Percentiles rank a stretch among this genome's conserved stretches.
phyloP scores from a whole-genome alignment of 176 grass and related monocot species.

The Bothriochloa decipiens region DNA sequence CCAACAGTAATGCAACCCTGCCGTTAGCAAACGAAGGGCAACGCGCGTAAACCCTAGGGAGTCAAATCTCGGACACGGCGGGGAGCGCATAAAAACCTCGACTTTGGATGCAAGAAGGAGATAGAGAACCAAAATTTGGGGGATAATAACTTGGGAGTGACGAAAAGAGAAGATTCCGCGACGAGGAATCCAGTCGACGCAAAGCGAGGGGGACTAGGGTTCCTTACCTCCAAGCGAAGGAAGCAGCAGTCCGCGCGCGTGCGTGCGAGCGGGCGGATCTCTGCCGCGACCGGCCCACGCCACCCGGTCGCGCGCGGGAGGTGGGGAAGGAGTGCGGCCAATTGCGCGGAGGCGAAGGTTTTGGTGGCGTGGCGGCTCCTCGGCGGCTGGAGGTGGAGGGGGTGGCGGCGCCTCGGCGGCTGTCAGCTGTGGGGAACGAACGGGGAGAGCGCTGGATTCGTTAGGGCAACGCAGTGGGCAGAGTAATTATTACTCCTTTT shows the following conservation, averaged over 20 bases:
- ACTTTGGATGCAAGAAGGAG: neutral
- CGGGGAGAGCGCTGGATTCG: neutral
- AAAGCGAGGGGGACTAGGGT: slow-evolving; percentile 11
- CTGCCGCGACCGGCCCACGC: neutral
- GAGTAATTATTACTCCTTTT: too few species aligned
- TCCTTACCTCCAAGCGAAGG: slow-evolving; percentile 37
- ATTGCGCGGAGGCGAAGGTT: neutral
- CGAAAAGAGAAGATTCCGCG: neutral
- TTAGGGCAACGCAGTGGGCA: slow-evolving; percentile 12
- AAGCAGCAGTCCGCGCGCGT: neutral
- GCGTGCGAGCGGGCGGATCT: neutral
- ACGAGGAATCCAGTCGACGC: neutral
- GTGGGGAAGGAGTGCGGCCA: neutral
- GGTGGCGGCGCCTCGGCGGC: slow-evolving; percentile 6
- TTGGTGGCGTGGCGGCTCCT: neutral
- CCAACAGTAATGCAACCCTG: neutral
- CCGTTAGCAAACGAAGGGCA: neutral
- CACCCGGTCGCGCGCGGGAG: neutral
- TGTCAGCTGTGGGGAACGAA: neutral
- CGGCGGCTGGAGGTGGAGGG: neutral
- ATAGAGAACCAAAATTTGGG: neutral
- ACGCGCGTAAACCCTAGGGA: slow-evolving; percentile 25
- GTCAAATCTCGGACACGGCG: neutral
- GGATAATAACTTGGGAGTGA: neutral
- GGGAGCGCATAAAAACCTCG: neutral